Evolutionary conservation across 805 yeast genomes (phyloP).

Genomic region (Yamadazyma nakazawae): DNA sequence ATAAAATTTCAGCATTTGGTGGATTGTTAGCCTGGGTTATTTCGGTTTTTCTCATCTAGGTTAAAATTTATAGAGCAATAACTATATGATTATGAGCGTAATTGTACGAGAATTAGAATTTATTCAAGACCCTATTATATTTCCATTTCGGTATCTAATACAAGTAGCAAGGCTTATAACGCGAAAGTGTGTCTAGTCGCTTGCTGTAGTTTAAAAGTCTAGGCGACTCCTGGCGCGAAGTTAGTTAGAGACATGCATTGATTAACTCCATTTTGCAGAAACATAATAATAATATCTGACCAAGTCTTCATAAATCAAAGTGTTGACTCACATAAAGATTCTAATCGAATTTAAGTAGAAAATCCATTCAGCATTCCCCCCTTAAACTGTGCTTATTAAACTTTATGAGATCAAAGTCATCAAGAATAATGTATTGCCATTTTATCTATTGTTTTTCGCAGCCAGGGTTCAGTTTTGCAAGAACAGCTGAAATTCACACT

Average conservation of each 20-base stretch:
- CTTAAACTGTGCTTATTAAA: neutral
- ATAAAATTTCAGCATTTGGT: constrained; percentile 2
- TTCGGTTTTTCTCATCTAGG: constrained; percentile 2
- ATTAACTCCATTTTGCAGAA: too few relatives aligned
- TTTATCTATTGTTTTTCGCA: constrained; percentile 8
- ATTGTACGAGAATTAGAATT: neutral
- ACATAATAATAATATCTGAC: too few relatives aligned
- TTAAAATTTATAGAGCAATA: neutral
- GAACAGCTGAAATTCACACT: constrained; percentile 1
- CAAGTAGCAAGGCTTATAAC: neutral
- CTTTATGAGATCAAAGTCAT: neutral
- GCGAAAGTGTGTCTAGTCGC: neutral
- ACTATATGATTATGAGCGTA: neutral
- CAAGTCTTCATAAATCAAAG: too few relatives aligned
- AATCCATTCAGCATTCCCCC: neutral
- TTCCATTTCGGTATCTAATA: neutral
- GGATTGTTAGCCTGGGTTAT: constrained; percentile 1
- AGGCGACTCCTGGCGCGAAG: too few relatives aligned
- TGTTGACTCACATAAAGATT: too few relatives aligned
- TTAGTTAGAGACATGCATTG: too few relatives aligned
- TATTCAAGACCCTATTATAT: neutral
- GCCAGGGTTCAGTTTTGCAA: constrained; percentile 8
- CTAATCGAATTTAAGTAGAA: too few relatives aligned
- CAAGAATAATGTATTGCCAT: neutral
- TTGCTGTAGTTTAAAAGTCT: neutral